Conservation (phyloP, 768 basidiomycete species). For the Cystobasidium tubakii region DNA sequence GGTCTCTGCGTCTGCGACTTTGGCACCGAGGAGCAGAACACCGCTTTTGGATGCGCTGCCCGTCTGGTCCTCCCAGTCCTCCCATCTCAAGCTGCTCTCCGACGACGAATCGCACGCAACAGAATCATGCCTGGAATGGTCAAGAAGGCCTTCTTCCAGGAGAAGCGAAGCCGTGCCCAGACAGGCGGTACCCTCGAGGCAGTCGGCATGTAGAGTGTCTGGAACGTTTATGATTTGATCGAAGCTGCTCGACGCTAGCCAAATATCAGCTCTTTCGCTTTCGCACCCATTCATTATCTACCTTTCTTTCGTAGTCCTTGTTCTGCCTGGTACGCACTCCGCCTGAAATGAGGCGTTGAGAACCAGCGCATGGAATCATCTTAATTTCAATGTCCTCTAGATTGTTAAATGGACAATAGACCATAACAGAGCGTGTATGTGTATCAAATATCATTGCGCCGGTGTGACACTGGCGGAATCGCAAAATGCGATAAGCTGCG, state of each 20-base stretch:
- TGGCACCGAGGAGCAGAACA: neutral
- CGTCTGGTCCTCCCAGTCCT: neutral
- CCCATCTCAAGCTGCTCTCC: neutral
- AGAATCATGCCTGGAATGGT: conserved; percentile 3
- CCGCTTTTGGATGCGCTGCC: neutral
- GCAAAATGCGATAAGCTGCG: no score
- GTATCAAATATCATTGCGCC: no score
- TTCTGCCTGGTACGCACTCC: no score
- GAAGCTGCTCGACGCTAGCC: neutral
- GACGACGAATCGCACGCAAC: neutral
- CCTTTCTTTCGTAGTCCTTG: no score
- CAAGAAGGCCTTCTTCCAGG: neutral
- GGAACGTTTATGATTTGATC: neutral
- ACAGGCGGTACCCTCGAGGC: neutral
- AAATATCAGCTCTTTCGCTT: neutral
- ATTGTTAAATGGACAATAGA: no score
- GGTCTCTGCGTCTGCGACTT: neutral
- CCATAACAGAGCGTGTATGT: no score
- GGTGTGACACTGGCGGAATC: no score
- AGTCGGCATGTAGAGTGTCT: neutral
- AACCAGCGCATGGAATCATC: no score
- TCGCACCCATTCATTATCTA: neutral
- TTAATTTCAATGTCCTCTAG: no score
- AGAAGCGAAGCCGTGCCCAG: neutral
- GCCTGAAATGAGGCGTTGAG: no score